A percentile compares a stretch with the other conserved stretches of the same genome.
These are phyloP conservation scores for Tylopilus sp. DNA, from an alignment of 768 basidiomycete genomes.

Conservation along the genomic window DNA sequence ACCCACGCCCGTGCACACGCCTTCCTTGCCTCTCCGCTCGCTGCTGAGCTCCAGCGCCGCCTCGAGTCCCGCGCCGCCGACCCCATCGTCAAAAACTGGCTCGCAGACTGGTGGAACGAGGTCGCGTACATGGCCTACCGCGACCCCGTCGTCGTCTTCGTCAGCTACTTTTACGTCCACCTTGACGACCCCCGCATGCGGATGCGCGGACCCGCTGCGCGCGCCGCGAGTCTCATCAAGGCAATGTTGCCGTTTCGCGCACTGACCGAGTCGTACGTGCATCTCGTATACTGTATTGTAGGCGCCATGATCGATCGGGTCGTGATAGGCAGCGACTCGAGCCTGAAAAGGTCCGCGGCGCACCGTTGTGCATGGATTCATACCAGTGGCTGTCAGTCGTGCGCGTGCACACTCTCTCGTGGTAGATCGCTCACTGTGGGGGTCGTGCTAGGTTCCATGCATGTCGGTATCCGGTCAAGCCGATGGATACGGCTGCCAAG, in stretches of 20 bases:
- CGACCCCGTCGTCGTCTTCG: slow-evolving; percentile 87
- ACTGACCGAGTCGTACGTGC: slow-evolving; percentile 68
- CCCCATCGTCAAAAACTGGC: slow-evolving; percentile 67
- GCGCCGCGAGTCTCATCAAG: slow-evolving; percentile 83
- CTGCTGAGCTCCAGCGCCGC: slow-evolving; percentile 70
- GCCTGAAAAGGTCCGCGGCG: slow-evolving; percentile 78
- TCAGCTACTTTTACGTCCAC: slow-evolving; percentile 95
- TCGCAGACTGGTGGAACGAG: slow-evolving; percentile 99
- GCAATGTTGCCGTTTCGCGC: slow-evolving; percentile 83
- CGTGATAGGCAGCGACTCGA: slow-evolving; percentile 63
- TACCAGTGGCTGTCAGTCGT: slow-evolving; percentile 85
- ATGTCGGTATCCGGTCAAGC: slow-evolving; percentile 80
- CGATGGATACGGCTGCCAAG: slow-evolving; percentile 79
- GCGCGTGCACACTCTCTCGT: neutral
- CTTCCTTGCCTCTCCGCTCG: slow-evolving; percentile 69
- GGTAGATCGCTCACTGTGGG: slow-evolving; percentile 5
- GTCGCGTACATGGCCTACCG: slow-evolving; percentile 83
- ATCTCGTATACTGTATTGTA: neutral
- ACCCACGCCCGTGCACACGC: slow-evolving; percentile 57
- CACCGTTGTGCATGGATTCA: slow-evolving; percentile 86
- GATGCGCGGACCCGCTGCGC: slow-evolving; percentile 44
- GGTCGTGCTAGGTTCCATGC: slow-evolving; percentile 72
- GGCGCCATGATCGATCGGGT: neutral
- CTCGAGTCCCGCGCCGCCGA: slow-evolving; percentile 71
- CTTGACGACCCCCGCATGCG: slow-evolving; percentile 53